Percentiles rank a stretch among this genome's conserved stretches.
These are phyloP conservation scores for Tolypocladium ovalisporum DNA, from an alignment of 2,329 filamentous ascomycete genomes.

Conservation along the genomic window DNA sequence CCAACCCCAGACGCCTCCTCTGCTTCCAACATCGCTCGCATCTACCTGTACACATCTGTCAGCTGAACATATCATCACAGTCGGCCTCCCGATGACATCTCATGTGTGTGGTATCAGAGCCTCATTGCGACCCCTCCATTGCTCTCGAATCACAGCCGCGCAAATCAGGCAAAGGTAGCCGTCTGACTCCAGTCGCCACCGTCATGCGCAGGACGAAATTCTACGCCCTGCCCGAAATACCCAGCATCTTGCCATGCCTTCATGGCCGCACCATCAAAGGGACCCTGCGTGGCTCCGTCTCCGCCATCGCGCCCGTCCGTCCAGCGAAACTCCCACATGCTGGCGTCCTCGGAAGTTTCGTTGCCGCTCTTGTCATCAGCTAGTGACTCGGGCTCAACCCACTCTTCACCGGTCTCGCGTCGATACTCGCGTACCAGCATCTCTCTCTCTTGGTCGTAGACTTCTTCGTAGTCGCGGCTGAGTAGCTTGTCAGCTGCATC, in stretches of 20 bases:
- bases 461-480: constrained; percentile 71
- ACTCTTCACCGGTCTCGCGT: constrained; percentile 78
- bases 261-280: constrained; percentile 80
- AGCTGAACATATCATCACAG: constrained; percentile 20
- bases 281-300: constrained; percentile 67
- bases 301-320: constrained; percentile 74
- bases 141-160: neutral
- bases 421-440: constrained; percentile 71
- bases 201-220: constrained; percentile 53
- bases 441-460: constrained; percentile 85
- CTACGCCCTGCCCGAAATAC: constrained; percentile 86
- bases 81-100: constrained; percentile 39
- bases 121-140: neutral
- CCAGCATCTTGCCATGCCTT: constrained; percentile 82
- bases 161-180: constrained; percentile 37
- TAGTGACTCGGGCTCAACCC: constrained; percentile 42
- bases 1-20: neutral
- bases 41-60: neutral
- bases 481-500: constrained; percentile 82
- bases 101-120: neutral
- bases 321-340: constrained; percentile 83
- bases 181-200: constrained; percentile 42
- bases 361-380: constrained; percentile 8
- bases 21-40: neutral
- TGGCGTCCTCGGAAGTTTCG: constrained; percentile 8